These are phyloP conservation scores for Mrakia blollopis DNA, from an alignment of 768 basidiomycete species.

Conservation along the genomic window DNA sequence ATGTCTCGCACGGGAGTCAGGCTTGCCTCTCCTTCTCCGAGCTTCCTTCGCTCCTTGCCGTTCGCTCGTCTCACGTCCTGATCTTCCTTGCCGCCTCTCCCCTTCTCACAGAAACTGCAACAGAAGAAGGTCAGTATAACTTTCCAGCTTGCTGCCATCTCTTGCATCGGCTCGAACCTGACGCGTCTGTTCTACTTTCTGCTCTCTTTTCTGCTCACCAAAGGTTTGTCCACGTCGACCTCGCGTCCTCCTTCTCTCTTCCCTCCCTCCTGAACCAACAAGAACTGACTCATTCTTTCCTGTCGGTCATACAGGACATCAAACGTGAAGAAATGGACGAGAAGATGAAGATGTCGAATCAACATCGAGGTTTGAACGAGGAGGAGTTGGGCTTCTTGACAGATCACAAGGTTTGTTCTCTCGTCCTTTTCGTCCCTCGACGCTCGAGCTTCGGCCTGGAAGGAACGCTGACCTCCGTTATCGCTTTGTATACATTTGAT, in stretches of 20 bases:
- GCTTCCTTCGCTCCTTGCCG: background rate
- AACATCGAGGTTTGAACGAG: slow-evolving; percentile 46
- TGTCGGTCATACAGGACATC: slow-evolving; percentile 39
- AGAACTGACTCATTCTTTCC: background rate
- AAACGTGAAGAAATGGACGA: slow-evolving; percentile 48
- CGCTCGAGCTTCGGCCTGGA: too few species aligned
- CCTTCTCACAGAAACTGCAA: slow-evolving; percentile 36
- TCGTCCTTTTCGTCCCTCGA: background rate
- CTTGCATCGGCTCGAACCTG: too few species aligned
- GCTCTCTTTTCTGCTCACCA: background rate
- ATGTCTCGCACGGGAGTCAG: background rate
- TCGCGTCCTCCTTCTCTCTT: background rate
- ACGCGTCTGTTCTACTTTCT: background rate
- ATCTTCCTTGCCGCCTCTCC: background rate
- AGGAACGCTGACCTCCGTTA: too few species aligned
- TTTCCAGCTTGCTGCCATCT: background rate
- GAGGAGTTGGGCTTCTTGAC: slow-evolving; percentile 46
- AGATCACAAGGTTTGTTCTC: slow-evolving; percentile 34
- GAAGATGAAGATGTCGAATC: slow-evolving; percentile 47
- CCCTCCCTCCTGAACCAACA: too few species aligned
- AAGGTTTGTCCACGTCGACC: background rate
- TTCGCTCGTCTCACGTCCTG: background rate
- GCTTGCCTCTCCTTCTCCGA: background rate
- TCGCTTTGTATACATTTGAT: background rate
- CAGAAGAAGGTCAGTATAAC: slow-evolving; percentile 39